A percentile compares a stretch with the other conserved stretches of the same genome.
phyloP scores from a whole-genome alignment of 768 basidiomycete species.

The Boletus sp. region DNA sequence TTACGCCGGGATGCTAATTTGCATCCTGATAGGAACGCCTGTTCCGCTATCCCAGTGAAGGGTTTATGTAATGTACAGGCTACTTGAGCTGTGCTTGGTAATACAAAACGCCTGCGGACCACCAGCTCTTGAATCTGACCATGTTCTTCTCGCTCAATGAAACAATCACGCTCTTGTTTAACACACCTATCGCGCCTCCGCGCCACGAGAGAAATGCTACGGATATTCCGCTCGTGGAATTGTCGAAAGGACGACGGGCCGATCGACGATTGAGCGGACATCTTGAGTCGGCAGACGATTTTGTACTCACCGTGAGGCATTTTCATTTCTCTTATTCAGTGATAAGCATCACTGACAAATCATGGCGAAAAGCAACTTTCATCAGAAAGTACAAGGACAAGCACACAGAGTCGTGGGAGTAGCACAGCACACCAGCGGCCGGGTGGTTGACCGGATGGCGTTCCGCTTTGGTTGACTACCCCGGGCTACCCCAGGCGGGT shows the following conservation, averaged over 20 bases:
- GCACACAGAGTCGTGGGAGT: conserved; percentile 11
- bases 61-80: no score
- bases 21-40: no score
- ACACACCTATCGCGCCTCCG: conserved; percentile 22
- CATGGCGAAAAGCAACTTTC: not conserved
- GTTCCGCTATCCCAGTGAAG: no score
- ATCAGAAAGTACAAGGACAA: conserved; percentile 10
- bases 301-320: conserved; percentile 15
- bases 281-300: conserved; percentile 1
- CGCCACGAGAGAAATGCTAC: not conserved
- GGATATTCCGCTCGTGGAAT: conserved; percentile 20
- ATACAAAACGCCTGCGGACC: no score
- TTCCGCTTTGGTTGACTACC: not conserved
- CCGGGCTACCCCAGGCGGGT: not conserved
- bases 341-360: conserved; percentile 1
- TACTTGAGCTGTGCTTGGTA: no score
- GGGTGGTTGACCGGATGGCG: not conserved
- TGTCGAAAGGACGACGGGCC: conserved; percentile 6
- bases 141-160: conserved; percentile 16
- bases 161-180: conserved; percentile 17
- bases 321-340: not conserved
- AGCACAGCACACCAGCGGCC: not conserved
- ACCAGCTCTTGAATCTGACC: not conserved
- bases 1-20: no score
- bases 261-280: not conserved